Base-by-base conservation (phyloP, 2,329 filamentous ascomycete genomes). In the Talaromyces sp. region DNA sequence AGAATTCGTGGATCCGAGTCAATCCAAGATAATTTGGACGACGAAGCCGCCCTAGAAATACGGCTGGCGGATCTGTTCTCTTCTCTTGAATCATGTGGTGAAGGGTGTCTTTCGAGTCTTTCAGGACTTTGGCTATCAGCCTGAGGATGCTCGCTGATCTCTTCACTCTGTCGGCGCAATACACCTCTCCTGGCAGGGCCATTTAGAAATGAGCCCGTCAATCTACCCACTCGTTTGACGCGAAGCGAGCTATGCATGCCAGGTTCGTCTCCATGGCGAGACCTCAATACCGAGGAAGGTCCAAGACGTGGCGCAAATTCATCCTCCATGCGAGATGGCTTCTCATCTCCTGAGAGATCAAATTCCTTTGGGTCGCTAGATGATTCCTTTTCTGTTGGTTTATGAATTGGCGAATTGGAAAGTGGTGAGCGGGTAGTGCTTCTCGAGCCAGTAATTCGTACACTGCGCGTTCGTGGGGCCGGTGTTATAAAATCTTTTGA, bases 131-230 rank as follows among this genome's bases (percentile, higher is more conserved):
- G 68, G 24, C 63, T 71, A 35, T 64, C 68, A 55, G 66, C 74
- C 65, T 48, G 65, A 62, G 63, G 65, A 58, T 65, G 71, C 64
- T 71, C 78, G 61, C 72, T 83, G 43, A 88, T 86, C 64, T 90
- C 88, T 63, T 89, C 87, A 66, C 87, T 89, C 67, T 81, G 79
- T 56, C 79, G 78, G 67, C 75, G 76, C 65, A 79, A 81, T 63
- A 89, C 83, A 27, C 90, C 91, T 65, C 91, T 82, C 58, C 91
- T 84, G 21, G 91, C 89, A 29, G 91, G 91, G 0, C 89, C 90
- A 66, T 89, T 91, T 24, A 94, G 78, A 65, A 93, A 92, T 62
- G 85, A 88, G 1, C 90, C 91, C 2, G 88, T 85, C 8, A 88
- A 80, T 73, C 90, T 90, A 17, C 88, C 88, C 14, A 91, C 84